Base-by-base conservation (phyloP, 805 yeast species). In the Ogataea trehaloabstinens region DNA sequence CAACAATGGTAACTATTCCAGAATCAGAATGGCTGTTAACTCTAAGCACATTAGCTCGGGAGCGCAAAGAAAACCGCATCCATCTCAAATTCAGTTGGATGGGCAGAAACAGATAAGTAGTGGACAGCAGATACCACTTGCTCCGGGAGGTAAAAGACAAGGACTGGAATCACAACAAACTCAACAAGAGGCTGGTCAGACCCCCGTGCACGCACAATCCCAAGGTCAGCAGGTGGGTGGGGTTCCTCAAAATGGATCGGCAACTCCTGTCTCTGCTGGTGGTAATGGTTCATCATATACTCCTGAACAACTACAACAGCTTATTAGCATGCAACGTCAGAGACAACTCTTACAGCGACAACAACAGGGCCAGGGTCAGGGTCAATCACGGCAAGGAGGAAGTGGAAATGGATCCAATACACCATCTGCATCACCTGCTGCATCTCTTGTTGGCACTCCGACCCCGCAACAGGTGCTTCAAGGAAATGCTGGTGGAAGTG, bases 271-370 rank as follows among this genome's bases (percentile, higher is more conserved):
- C 24, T 68, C 78, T 4, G 66, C 76, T 0, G 66, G 73, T 1
- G 74, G 82, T 7, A 74, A 74, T 51, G 81, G 80, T 3, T 68
- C 76, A 0, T 78, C 79, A 7, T 74, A 76, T 40, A 75, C 82
- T 0, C 71, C 73, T 7, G 85, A 79, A 42, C 86, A 80, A 48
- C 58, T 79, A 11, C 84, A 79, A 50, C 78, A 75, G 45, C 52
- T 79, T 32, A 58, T 78, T 38, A 22, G 25, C 25, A 47, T 73
- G 24, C 78, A 74, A 51, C 71, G 73, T 41, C 79, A 74, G 44
- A 61, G 77, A 34, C 62, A 74, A 39, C 44, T 73, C 46, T 57
- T 70, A 16, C 31, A 28, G 18, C 8, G 18, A 28, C 56, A 49
- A 21, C 59, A 52, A 35, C 53, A 45, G 13, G 41, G 36, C 19